Base-by-base conservation (phyloP, 345 rosid genomes). In the Angophora floribunda region DNA sequence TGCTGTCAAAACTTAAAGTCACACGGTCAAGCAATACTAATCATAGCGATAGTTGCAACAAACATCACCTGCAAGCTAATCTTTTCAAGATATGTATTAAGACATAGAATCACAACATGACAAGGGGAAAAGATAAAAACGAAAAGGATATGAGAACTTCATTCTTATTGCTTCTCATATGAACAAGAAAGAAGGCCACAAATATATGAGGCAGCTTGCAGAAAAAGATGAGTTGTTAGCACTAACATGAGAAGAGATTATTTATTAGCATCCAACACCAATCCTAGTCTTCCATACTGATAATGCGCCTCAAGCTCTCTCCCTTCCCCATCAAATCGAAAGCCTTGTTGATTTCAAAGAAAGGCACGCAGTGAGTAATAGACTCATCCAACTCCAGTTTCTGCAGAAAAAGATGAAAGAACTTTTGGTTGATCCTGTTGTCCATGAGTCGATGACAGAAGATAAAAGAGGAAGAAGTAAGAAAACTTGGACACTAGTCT, bases 341-440 rank as follows among this genome's bases (percentile, higher is more conserved):
- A 13, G 94, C 94, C 88, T 92, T 93, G 88, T 91, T 94, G 87
- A 93, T 94, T 55, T 93, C 94, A 1, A 90, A 87, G 87, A 91
- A 93, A 0, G 91, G 80, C 2, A 92, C 91, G 4, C 87, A 45
- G 85, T 94, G 94, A 5, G 95, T 94, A 44, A 93, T 89, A 30
- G 91, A 93, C 86, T 91, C 93, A 70, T 94, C 94, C 85, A 93
- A 7, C 51, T 92, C 94, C 75, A 94, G 85, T 90, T 92, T 93
- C 93, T 93, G 91, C 87, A 41, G 49, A 49, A 10, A 75, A 75
- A 75, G 45, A 75, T 14, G 17, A 16, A 13, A 70, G 49, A 88
- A 9, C 28, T 75, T 75, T 75, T 19, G 82, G 49, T 75, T 10
- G 14, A 19, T 75, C 75, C 41, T n/a, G 9, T 0, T 63, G 41